These are phyloP conservation scores for Cyamopsis tetragonoloba DNA, from an alignment of 306 rosid species.

Conservation along the genomic window DNA sequence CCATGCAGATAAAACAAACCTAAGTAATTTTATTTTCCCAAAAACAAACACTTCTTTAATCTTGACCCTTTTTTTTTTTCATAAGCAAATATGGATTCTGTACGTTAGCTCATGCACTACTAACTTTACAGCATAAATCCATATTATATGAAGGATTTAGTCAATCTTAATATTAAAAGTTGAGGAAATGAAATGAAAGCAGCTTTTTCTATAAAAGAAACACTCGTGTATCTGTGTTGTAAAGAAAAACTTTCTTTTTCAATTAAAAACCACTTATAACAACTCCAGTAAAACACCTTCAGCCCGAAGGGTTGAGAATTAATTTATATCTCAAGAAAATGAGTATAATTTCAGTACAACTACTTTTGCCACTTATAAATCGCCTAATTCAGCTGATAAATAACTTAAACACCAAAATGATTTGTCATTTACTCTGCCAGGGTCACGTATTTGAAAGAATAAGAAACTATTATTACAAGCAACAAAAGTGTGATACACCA, in stretches of 20 bases:
- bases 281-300: too few relatives aligned
- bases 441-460: constrained; percentile 33
- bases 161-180: too few relatives aligned
- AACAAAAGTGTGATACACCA: constrained; percentile 33
- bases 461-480: constrained; percentile 20
- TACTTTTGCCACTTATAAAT: constrained; percentile 19
- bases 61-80: too few relatives aligned
- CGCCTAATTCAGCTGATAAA: constrained; percentile 20
- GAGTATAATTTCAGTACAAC: constrained; percentile 20
- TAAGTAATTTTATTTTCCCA: too few relatives aligned
- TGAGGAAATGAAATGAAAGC: too few relatives aligned
- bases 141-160: neutral
- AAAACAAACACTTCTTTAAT: too few relatives aligned
- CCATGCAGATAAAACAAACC: too few relatives aligned
- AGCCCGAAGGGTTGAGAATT: constrained; percentile 15
- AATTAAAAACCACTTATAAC: too few relatives aligned
- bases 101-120: neutral
- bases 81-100: neutral
- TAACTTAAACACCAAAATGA: constrained; percentile 27
- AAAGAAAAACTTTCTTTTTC: too few relatives aligned
- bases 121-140: neutral
- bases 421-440: constrained; percentile 25
- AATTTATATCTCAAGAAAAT: constrained; percentile 22
- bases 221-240: too few relatives aligned
- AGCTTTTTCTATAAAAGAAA: too few relatives aligned